phyloP scores from a whole-genome alignment of 1,284 basidiomycete genomes.

The Clitocybe nebularis region DNA sequence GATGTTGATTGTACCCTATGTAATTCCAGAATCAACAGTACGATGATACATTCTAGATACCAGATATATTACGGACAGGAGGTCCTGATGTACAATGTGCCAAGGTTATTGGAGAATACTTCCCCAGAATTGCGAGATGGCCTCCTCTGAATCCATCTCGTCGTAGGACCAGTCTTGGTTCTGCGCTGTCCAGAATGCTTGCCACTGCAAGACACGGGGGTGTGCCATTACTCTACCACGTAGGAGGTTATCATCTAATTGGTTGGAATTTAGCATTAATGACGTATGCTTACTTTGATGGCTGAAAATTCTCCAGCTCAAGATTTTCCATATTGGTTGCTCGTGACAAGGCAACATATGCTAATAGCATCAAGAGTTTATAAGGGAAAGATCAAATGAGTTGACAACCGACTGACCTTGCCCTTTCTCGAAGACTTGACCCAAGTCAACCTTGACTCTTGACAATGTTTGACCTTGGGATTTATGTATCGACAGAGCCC shows the following conservation, averaged over 20 bases:
- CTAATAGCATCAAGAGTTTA: too few relatives aligned
- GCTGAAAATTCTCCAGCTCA: constrained; percentile 79
- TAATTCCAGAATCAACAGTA: too few relatives aligned
- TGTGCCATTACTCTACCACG: constrained; percentile 27
- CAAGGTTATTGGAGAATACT: constrained; percentile 3
- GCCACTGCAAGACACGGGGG: constrained; percentile 30
- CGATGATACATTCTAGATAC: background rate
- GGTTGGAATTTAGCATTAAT: background rate
- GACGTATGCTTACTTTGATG: constrained; percentile 51
- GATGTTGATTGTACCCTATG: too few relatives aligned
- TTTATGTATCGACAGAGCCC: constrained; percentile 83
- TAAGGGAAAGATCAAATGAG: too few relatives aligned
- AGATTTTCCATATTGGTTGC: constrained; percentile 81
- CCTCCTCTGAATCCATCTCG: constrained; percentile 24
- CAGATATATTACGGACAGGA: too few relatives aligned
- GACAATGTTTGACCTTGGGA: constrained; percentile 78
- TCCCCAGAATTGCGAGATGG: constrained; percentile 15
- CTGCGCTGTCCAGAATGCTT: constrained; percentile 15
- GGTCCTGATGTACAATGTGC: too few relatives aligned
- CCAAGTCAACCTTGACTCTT: constrained; percentile 66
- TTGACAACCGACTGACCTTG: constrained; percentile 45
- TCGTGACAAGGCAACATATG: constrained; percentile 89
- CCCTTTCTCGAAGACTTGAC: constrained; percentile 72
- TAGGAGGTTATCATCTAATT: background rate
- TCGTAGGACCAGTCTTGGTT: constrained; percentile 8